A percentile compares a stretch with the other conserved stretches of the same genome.
These are phyloP conservation scores for Gamsiella multidivaricata DNA, from an alignment of 192 early-diverging fungal species.

Conservation along the genomic window DNA sequence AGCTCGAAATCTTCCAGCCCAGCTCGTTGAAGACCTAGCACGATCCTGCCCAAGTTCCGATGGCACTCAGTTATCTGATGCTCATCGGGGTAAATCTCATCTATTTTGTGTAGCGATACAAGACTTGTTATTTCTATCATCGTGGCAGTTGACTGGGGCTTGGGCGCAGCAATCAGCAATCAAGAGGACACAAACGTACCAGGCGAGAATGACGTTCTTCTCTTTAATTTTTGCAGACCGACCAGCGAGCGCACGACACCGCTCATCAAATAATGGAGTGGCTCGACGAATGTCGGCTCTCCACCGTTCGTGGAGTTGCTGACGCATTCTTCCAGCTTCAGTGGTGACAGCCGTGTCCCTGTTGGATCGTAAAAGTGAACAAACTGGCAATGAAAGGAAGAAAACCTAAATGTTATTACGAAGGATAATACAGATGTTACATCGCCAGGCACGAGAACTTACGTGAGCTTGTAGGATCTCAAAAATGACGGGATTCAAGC, in stretches of 20 bases:
- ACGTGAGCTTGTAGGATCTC: conserved; percentile 64
- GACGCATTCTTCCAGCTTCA: conserved; percentile 54
- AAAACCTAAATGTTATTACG: neutral
- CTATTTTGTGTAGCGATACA: no score
- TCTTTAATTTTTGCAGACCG: conserved; percentile 21
- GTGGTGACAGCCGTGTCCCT: conserved; percentile 20
- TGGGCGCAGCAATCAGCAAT: no score
- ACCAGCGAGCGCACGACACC: conserved; percentile 43
- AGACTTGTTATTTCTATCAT: no score
- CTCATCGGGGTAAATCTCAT: conserved; percentile 17
- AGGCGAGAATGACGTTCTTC: neutral
- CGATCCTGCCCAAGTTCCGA: conserved; percentile 38
- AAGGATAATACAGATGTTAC: no score
- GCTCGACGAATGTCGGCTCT: conserved; percentile 57
- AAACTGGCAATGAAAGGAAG: conserved; percentile 24
- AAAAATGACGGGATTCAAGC: conserved; percentile 59
- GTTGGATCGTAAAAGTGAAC: conserved; percentile 42
- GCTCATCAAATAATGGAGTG: conserved; percentile 58
- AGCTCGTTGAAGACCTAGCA: conserved; percentile 58
- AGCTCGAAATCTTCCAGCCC: conserved; percentile 77
- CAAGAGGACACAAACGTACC: no score
- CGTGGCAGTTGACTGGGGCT: no score
- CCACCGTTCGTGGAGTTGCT: conserved; percentile 46
- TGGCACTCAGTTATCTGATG: conserved; percentile 27
- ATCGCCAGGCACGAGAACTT: conserved; percentile 6